Base-by-base conservation (phyloP, 2,329 filamentous ascomycete genomes). In the Blumeriella jaapii region DNA sequence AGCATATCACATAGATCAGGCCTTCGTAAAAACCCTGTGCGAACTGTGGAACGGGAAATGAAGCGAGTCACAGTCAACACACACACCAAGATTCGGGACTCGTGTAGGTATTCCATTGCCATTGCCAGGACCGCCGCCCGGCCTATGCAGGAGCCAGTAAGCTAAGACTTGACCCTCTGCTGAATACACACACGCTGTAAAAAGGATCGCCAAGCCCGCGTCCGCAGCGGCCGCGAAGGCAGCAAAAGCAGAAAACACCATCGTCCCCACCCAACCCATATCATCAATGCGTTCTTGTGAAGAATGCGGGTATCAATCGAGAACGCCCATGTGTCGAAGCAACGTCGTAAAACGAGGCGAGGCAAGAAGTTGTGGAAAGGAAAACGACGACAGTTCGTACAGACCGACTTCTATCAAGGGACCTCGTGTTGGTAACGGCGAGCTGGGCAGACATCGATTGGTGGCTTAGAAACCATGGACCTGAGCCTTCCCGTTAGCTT, bases 381-480 rank as follows among this genome's bases (percentile, higher is more conserved):
- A 39, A 42, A 45, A 14, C 14, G 23, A 24, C 29, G n/a, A n/a
- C n/a, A n/a, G n/a, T n/a, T 35, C 29, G 27, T 34, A 38, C 38
- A 42, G 33, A 37, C 40, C 42, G 29, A 48, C 52, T 54, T 51
- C 51, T 51, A 48, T 55, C 52, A 47, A 44, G 43, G 48, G 36
- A 52, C 51, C 51, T 52, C 44, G 34, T 39, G 29, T 42, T 33
- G 25, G 20, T 6, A 41, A 50, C 31, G 47, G 48, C 44, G 52
- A 47, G 46, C 50, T 46, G 49, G 52, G 48, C 51, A 47, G 44
- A 48, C 51, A 57, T 59, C 57, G 57, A 52, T 51, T 53, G 52
- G n/a, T n/a, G n/a, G 54, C 55, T 68, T 73, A 75, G 64, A 75
- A 76, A 61, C 78, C 71, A 62, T 75, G 71, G 63, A 74, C 67